Percentiles rank a stretch among this genome's conserved stretches.
Evolutionary conservation across 176 grass and related monocot genomes (phyloP).

Genomic region (Otatea glauca): DNA sequence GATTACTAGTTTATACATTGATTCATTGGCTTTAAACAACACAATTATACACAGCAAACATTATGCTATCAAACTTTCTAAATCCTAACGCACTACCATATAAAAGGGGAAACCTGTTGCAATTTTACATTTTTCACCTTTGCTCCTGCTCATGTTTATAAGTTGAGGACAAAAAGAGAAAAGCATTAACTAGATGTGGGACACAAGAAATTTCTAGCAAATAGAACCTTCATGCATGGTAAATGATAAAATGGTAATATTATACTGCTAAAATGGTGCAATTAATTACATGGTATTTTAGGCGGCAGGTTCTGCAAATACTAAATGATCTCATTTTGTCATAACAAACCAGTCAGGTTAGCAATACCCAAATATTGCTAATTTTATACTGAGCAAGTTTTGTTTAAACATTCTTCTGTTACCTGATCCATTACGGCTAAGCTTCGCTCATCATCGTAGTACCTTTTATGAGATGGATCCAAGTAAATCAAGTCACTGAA

Average conservation of each 20-base stretch:
- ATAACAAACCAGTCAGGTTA: neutral
- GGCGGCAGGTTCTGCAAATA: constrained; percentile 14
- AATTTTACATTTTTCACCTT: neutral
- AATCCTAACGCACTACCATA: neutral
- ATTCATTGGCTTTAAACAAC: neutral
- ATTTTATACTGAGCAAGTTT: constrained; percentile 31
- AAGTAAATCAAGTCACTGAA: constrained; percentile 77
- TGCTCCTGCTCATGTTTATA: neutral
- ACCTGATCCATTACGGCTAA: constrained; percentile 89
- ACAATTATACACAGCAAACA: neutral
- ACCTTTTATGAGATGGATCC: constrained; percentile 74
- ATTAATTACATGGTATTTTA: neutral
- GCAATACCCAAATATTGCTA: neutral
- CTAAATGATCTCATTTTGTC: neutral
- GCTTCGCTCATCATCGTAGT: constrained; percentile 82
- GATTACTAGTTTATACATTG: neutral
- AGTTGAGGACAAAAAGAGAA: neutral
- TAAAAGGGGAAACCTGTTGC: neutral
- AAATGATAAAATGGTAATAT: neutral
- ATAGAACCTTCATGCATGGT: neutral
- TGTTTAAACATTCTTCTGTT: constrained; percentile 34
- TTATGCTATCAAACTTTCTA: neutral
- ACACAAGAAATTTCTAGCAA: constrained; percentile 11
- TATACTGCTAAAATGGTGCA: constrained; percentile 1
- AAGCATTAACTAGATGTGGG: neutral